Evolutionary conservation across 169 alveolate genomes (phyloP).

Genomic region (Eimeria necatrix): DNA sequence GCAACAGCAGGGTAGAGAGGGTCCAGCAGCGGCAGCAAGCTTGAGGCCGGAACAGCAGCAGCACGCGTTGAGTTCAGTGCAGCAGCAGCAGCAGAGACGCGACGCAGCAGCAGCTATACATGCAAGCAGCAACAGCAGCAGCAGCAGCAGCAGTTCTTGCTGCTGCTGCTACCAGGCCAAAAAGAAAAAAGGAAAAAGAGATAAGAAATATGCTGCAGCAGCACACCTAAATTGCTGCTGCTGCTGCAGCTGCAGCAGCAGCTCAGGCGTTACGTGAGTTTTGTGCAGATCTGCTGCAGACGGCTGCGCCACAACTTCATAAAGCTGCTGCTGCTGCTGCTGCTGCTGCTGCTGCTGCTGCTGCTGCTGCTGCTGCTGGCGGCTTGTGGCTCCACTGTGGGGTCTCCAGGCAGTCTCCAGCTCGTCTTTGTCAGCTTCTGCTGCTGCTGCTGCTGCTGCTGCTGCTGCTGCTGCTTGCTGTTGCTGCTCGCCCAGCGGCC

Average conservation of each 20-base stretch:
- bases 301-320: slow-evolving; percentile 21
- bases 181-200: neutral
- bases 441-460: slow-evolving; percentile 41
- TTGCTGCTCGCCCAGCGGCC: slow-evolving; percentile 6
- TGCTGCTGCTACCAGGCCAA: neutral
- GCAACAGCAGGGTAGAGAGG: neutral
- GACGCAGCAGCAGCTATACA: neutral
- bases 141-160: slow-evolving; percentile 12
- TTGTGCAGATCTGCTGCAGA: slow-evolving; percentile 11
- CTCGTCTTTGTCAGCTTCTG: neutral
- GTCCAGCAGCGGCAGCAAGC: neutral
- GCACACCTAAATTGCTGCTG: neutral
- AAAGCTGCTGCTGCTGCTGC: slow-evolving; percentile 43
- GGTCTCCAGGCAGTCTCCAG: neutral
- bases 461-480: neutral
- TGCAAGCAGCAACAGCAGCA: neutral
- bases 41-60: neutral
- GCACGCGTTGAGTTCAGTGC: neutral
- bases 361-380: neutral
- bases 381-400: neutral
- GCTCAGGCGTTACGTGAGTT: neutral
- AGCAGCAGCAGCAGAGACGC: neutral
- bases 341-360: neutral
- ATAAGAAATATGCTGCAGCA: neutral
- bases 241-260: slow-evolving; percentile 45